phyloP scores from a whole-genome alignment of 1,284 basidiomycete species.

The Rhodotorula sp. region DNA sequence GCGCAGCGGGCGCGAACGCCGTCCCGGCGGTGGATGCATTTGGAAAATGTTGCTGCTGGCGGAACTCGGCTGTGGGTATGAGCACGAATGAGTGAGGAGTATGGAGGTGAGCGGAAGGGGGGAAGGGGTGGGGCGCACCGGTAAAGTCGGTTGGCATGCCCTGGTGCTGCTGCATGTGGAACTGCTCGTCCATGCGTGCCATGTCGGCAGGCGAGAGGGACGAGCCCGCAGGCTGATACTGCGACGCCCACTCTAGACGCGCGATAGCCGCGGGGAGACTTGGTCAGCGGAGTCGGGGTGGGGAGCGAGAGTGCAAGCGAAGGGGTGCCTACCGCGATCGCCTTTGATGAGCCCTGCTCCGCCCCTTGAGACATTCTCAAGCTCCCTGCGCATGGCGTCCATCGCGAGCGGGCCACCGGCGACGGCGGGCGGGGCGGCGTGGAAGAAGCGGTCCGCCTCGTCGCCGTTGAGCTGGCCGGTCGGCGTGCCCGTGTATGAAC shows the following conservation, averaged over 20 bases:
- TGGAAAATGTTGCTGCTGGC: constrained; percentile 20
- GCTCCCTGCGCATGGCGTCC: constrained; percentile 35
- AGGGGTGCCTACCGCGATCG: constrained; percentile 34
- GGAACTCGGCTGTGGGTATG: constrained; percentile 31
- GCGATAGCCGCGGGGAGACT: neutral
- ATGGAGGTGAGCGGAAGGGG: neutral
- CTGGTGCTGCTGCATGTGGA: constrained; percentile 30
- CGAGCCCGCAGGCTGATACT: constrained; percentile 27
- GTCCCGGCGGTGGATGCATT: neutral
- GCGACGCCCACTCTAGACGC: constrained; percentile 37
- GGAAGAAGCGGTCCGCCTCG: constrained; percentile 40
- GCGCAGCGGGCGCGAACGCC: neutral
- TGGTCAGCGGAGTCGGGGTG: neutral
- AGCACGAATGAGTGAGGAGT: neutral
- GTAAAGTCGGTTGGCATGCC: constrained; percentile 30
- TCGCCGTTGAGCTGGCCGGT: constrained; percentile 10
- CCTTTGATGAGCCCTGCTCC: constrained; percentile 12
- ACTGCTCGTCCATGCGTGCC: constrained; percentile 40
- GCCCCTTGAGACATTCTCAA: constrained; percentile 26
- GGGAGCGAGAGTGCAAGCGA: neutral
- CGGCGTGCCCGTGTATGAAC: neutral
- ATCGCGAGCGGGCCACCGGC: constrained; percentile 26
- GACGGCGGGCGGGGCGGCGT: neutral
- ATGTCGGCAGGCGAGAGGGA: constrained; percentile 31
- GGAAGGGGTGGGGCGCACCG: constrained; percentile 11